Base-by-base conservation (phyloP, 1,284 basidiomycete species). In the Tilletia caries region DNA sequence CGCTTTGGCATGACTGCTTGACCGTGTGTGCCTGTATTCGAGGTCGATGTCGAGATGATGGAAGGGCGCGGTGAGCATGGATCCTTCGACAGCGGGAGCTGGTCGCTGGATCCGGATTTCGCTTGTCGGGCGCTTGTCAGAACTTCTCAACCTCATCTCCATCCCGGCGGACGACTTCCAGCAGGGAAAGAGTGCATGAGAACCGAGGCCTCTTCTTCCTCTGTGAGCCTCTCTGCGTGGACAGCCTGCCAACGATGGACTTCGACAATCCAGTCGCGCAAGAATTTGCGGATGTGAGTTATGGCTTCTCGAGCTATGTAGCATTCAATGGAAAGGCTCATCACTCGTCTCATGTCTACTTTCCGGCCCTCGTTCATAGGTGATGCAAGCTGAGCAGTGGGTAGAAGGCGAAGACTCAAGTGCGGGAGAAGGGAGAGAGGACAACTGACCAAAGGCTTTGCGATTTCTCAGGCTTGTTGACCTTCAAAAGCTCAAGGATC, bases 401-500 rank as follows among this genome's bases (percentile, higher is more conserved):
- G 52, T 27, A 29, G 3, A n/a, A 25, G 27, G 12, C 15, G 13
- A 13, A 33, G 20, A 6, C 32, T 2, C 3, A 15, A 15, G 18
- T 20, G 13, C 13, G 29, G 5, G n/a, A 54, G 52, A 23, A 29
- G 52, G 20, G 23, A 18, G n/a, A 13, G 10, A 41, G 20, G 10
- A 6, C 1, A 20, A 1, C 18, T 50, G 48, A n/a, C 3, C 20
- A 18, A n/a, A 18, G 8, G 23, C 6, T 25, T 15, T 34, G 1
- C 13, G 0, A 6, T 3, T 25, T 13, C 27, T 23, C 67, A 62
- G 52, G 41, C 50, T 52, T 8, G 67, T 67, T 2, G 67, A 67
- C 33, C 67, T 67, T 13, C 67, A 67, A 50, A 67, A 67, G 67
- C 67, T 67, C 25, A 27, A 29, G 8, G 67, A 67, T 33, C 52